phyloP scores from a whole-genome alignment of 768 basidiomycete species.

The Cystobasidium onofrii region DNA sequence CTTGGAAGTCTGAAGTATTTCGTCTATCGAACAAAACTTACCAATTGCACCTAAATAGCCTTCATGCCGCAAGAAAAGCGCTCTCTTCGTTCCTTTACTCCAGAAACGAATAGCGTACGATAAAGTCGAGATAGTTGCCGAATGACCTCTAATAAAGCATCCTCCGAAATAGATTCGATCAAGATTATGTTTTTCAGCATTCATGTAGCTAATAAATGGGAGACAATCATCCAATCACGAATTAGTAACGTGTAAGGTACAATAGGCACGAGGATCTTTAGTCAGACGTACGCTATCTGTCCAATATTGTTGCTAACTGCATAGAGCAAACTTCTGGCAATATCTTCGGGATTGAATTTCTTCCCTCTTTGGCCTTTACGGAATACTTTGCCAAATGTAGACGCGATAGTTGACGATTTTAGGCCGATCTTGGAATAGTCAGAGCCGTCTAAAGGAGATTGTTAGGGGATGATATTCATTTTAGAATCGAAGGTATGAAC shows the following conservation, averaged over 20 bases:
- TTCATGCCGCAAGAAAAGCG: conserved; percentile 92
- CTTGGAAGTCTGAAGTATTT: conserved; percentile 62
- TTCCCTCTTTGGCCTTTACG: conserved; percentile 72
- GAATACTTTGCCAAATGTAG: conserved; percentile 97
- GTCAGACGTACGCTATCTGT: conserved; percentile 92
- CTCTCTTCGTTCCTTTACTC: conserved; percentile 95
- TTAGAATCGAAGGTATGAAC: background rate
- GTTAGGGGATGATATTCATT: no score
- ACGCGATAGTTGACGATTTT: conserved; percentile 96
- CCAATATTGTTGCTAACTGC: conserved; percentile 98
- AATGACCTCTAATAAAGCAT: conserved; percentile 95
- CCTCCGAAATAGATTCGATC: conserved; percentile 98
- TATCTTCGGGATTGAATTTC: conserved; percentile 80
- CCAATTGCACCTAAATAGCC: conserved; percentile 72
- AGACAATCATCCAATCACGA: no score
- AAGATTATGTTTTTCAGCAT: conserved; percentile 94
- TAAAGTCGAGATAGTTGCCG: conserved; percentile 90
- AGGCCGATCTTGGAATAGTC: conserved; percentile 91
- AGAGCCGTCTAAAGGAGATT: conserved; percentile 52
- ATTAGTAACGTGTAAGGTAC: background rate
- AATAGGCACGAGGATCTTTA: no score
- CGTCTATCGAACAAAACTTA: conserved; percentile 34
- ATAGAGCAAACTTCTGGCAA: conserved; percentile 86
- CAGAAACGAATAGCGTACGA: conserved; percentile 99
- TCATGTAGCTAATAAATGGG: conserved; percentile 81